These are phyloP conservation scores for Suhomyces bokatorum DNA, from an alignment of 1,139 yeast genomes.

Conservation along the genomic window DNA sequence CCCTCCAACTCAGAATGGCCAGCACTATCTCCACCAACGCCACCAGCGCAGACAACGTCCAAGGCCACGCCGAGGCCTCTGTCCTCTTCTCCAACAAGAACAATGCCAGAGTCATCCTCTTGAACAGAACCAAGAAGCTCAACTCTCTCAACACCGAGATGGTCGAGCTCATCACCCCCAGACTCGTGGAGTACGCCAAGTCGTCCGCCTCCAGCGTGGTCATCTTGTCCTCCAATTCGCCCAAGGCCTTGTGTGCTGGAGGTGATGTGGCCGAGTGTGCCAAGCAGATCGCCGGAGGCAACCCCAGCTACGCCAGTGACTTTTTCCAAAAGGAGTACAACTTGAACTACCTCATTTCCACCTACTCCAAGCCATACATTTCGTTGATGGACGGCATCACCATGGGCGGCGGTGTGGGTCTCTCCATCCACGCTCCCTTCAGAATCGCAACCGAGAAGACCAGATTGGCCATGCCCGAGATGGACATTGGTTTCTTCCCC, in stretches of 20 bases:
- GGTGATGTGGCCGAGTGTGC: conserved; percentile 90
- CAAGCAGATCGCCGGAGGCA: conserved; percentile 46
- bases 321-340: conserved; percentile 83
- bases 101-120: conserved; percentile 70
- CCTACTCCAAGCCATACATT: conserved; percentile 82
- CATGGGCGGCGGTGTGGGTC: conserved; percentile 98
- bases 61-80: conserved; percentile 41
- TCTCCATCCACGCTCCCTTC: conserved; percentile 90
- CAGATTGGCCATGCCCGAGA: conserved; percentile 95
- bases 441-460: conserved; percentile 90
- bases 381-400: conserved; percentile 89
- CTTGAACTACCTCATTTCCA: conserved; percentile 74
- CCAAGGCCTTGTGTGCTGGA: conserved; percentile 78
- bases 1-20: conserved; percentile 22
- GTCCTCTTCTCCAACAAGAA: conserved; percentile 65
- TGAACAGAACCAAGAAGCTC: conserved; percentile 80
- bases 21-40: conserved; percentile 20
- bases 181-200: conserved; percentile 75
- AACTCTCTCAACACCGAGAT: conserved; percentile 82
- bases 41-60: conserved; percentile 14
- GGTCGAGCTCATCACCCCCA: conserved; percentile 73
- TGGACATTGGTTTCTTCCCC: conserved; percentile 94
- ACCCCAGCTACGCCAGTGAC: conserved; percentile 54
- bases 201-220: conserved; percentile 64
- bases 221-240: conserved; percentile 67